phyloP scores from a whole-genome alignment of 768 basidiomycete species.

The Agaricus subrufescens region DNA sequence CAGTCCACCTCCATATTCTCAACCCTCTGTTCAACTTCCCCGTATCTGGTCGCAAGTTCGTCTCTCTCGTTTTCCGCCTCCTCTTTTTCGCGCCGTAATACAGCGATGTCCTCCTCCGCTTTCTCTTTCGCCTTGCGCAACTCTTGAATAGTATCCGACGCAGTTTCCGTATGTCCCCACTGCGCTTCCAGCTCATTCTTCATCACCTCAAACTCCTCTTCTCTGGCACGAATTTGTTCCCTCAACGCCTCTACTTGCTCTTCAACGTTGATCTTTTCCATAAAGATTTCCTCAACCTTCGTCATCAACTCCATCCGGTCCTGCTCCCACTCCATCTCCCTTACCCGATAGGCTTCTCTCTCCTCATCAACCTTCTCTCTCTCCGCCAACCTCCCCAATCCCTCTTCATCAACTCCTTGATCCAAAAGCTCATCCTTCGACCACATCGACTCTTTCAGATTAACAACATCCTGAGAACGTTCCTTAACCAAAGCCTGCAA shows the following conservation, averaged over 20 bases:
- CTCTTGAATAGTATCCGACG: slow-evolving; percentile 39
- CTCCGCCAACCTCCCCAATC: slow-evolving; percentile 35
- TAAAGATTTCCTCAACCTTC: slow-evolving; percentile 36
- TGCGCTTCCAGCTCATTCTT: slow-evolving; percentile 67
- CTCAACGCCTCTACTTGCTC: slow-evolving; percentile 39
- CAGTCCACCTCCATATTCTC: slow-evolving; percentile 49
- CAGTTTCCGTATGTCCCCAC: slow-evolving; percentile 60
- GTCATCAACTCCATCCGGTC: slow-evolving; percentile 44
- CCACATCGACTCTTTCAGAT: slow-evolving; percentile 40
- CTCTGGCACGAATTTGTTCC: slow-evolving; percentile 33
- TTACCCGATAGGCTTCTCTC: slow-evolving; percentile 34
- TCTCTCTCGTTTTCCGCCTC: slow-evolving; percentile 36
- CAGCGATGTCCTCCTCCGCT: slow-evolving; percentile 25
- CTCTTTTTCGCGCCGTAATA: slow-evolving; percentile 14
- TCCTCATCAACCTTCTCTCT: slow-evolving; percentile 36
- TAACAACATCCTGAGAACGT: slow-evolving; percentile 36
- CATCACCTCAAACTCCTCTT: slow-evolving; percentile 43
- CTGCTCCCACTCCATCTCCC: slow-evolving; percentile 43
- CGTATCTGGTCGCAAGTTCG: slow-evolving; percentile 31
- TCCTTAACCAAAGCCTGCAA: slow-evolving; percentile 46
- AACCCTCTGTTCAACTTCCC: slow-evolving; percentile 37
- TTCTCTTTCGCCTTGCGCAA: slow-evolving; percentile 28
- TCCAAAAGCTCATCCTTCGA: slow-evolving; percentile 50
- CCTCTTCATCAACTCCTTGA: slow-evolving; percentile 43
- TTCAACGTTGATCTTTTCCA: slow-evolving; percentile 38